Base-by-base conservation (phyloP, 495 filamentous ascomycete genomes). In the Penicillium atrosanguineum region DNA sequence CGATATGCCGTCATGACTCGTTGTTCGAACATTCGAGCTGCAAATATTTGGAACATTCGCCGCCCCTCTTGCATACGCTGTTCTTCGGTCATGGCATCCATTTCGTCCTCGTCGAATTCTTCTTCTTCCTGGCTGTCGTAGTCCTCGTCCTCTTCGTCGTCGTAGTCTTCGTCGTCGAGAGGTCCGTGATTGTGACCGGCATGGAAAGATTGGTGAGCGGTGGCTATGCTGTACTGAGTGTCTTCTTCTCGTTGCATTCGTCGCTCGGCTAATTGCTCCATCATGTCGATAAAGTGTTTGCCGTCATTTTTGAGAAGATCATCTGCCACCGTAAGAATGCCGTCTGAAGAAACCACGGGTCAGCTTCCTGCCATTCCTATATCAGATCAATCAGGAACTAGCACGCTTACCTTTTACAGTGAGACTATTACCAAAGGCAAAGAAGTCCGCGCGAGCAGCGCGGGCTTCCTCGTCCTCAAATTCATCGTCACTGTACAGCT, bases 261-360 rank as follows among this genome's bases (percentile, higher is more conserved):
- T 52, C 93, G 88, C 72, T 99, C 95, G 11, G 94, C 95, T 61
- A 99, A 82, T 69, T 97, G 92, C 68, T 99, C 94, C 95, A 99
- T 99, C 94, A 99, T 97, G 70, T 99, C 94, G 71, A 99, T 99
- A 77, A 99, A 99, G 66, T 96, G 95, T 70, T 95, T 96, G 66
- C 94, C 94, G 68, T 99, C 94, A 69, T 99, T 99, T 71, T 97
- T 96, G 29, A 99, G 80, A 46, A 99, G 79, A 72, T 99, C 94
- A 74, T 99, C 94, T 64, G 94, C 94, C 60, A 99, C 95, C 49
- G 94, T 99, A 64, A 99, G 85, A 65, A 97, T 97, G 56, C 95
- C 95, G 75, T 94, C 92, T 97, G 76, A 53, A 63, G 29, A 52
- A 51, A 26, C 28, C 55, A 52, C 50, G 42, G 51, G 47, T 50